Evolutionary conservation across 345 rosid species (phyloP), one percentile per base, ranked within the genome.

Genomic region (Citrus sinensis): DNA sequence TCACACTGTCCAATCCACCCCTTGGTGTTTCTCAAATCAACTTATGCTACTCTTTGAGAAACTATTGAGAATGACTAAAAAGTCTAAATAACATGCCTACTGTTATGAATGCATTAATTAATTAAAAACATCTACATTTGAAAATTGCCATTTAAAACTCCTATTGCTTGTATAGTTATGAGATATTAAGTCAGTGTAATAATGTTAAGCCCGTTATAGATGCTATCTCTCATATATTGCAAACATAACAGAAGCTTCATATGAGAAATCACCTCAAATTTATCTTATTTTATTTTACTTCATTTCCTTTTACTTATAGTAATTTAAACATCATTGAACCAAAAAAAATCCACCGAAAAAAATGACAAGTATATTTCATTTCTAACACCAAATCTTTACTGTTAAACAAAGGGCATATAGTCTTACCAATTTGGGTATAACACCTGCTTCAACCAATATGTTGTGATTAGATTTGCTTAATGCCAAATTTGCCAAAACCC

Each of bases 351-450:
- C 37, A 35, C 37, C 1, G 1, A 27, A 70, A 17, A 17, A 17
- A 17, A 27, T 60, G 20, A 74, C 40, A 14, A 60, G 16, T 37
- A 24, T 40, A 61, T 40, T 74, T 25, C 24, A 16, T 17, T 39
- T 60, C 65, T 22, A 55, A 51, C 25, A 54, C 16, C 35, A 67
- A 60, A 46, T 42, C 56, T 39, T 39, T 11, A 27, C 35, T 16
- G 9, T 54, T 32, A 63, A 13, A 5, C 46, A 73, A 68, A 60
- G 20, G 29, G 60, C 67, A 42, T 13, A 49, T 14, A 35, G 39
- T 75, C 93, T 88, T 82, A 93, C 98, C 92, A 93, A 71, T 82
- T 91, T 92, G 2, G 95, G 91, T 76, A 95, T 89, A 76, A 89
- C 88, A 64, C 95, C 97, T 40, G 82, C 90, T 90, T 93, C 98